A percentile compares a stretch with the other conserved stretches of the same genome.
These are phyloP conservation scores for Lathyrus sativus DNA, from an alignment of 306 rosid species.

Conservation along the genomic window DNA sequence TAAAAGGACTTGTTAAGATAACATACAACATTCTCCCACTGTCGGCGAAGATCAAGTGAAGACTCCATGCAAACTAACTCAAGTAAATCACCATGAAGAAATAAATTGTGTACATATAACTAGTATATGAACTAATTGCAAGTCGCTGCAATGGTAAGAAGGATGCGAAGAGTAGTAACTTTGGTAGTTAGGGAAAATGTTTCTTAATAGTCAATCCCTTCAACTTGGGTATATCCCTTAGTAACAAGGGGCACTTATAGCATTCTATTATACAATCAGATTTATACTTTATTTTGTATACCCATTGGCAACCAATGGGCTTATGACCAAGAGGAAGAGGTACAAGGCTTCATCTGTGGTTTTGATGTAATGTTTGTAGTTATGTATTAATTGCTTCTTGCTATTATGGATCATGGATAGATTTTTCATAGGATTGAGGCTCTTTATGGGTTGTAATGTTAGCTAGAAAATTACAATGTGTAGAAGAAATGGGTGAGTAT, in stretches of 20 bases:
- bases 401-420: background rate
- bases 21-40: background rate
- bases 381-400: background rate
- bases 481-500: background rate
- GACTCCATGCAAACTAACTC: background rate
- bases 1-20: too few relatives aligned
- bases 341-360: background rate
- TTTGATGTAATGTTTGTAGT: background rate
- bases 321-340: background rate
- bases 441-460: slow-evolving; percentile 3
- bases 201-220: background rate
- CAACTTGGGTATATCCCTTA: background rate
- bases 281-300: background rate
- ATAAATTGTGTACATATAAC: background rate
- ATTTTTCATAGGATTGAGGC: background rate
- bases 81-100: background rate
- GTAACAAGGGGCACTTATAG: background rate
- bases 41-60: background rate
- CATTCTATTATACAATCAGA: background rate
- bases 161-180: background rate
- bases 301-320: background rate
- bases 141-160: background rate
- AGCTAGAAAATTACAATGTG: background rate
- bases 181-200: background rate
- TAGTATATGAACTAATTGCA: background rate